Conservation (phyloP, 495 filamentous ascomycete genomes). For the Penicillium verhagenii region DNA sequence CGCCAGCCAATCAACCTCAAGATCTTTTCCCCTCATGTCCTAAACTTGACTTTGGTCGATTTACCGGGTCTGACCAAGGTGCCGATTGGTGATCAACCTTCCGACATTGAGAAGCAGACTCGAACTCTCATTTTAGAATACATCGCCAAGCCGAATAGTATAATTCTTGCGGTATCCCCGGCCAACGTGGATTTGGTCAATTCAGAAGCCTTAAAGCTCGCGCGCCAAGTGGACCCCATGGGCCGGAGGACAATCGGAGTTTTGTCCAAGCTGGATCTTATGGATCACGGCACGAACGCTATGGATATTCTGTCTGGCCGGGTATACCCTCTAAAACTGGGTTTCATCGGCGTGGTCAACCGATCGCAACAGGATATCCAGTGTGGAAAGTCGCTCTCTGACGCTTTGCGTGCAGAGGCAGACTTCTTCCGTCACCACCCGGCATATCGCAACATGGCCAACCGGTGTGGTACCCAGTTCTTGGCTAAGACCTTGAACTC, state of each 20-base stretch:
- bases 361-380: constrained; percentile 98
- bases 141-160: constrained; percentile 98
- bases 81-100: constrained; percentile 96
- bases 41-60: constrained; percentile 96
- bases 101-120: constrained; percentile 98
- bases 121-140: constrained; percentile 96
- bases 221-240: constrained; percentile 93
- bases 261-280: constrained; percentile 94
- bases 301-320: constrained; percentile 94
- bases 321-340: constrained; percentile 95
- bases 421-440: constrained; percentile 98
- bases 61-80: constrained; percentile 96
- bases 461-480: constrained; percentile 91
- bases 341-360: constrained; percentile 98
- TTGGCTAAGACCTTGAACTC: constrained; percentile 93
- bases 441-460: constrained; percentile 94
- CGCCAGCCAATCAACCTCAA: constrained; percentile 97
- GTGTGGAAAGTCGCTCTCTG: constrained; percentile 83
- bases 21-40: constrained; percentile 95
- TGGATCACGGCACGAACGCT: constrained; percentile 99
- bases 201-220: constrained; percentile 95
- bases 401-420: constrained; percentile 83
- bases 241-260: constrained; percentile 95
- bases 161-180: constrained; percentile 93
- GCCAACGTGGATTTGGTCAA: constrained; percentile 99